A percentile compares a stretch with the other conserved stretches of the same genome.
Conservation (phyloP, 208 protist species). For the Trypanosoma platydactyli region DNA sequence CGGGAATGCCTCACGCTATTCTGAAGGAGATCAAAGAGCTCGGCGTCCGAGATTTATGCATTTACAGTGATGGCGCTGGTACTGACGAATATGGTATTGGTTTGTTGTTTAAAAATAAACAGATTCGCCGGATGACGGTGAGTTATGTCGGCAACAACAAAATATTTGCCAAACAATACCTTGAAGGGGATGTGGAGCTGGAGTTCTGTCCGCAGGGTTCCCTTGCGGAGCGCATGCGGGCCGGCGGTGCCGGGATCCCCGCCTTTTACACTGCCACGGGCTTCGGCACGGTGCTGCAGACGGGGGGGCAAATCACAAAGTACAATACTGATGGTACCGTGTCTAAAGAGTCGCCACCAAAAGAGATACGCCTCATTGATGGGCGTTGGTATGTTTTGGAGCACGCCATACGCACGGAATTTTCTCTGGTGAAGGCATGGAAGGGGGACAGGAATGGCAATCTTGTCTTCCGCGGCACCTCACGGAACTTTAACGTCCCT, state of each 20-base stretch:
- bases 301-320: conserved; percentile 84
- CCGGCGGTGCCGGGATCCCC: conserved; percentile 91
- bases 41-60: conserved; percentile 90
- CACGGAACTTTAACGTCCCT: conserved; percentile 91
- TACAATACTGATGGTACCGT: conserved; percentile 64
- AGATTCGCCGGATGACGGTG: conserved; percentile 64
- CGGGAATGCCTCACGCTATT: conserved; percentile 93
- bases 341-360: conserved; percentile 41
- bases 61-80: conserved; percentile 95
- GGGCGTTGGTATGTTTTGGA: conserved; percentile 84
- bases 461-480: conserved; percentile 59
- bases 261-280: conserved; percentile 92
- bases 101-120: conserved; percentile 90
- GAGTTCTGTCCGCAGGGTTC: conserved; percentile 93
- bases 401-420: conserved; percentile 82
- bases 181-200: conserved; percentile 90
- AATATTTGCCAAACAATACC: conserved; percentile 88
- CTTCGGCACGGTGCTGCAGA: conserved; percentile 71
- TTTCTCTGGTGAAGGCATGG: conserved; percentile 87
- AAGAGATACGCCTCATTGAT: conserved; percentile 71
- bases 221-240: conserved; percentile 85
- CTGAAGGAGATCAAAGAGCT: conserved; percentile 86
- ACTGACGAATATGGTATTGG: conserved; percentile 96
- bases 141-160: conserved; percentile 94
- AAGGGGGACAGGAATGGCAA: conserved; percentile 71